Base-by-base conservation (phyloP, 768 basidiomycete genomes). In the Tremella mesenterica region DNA sequence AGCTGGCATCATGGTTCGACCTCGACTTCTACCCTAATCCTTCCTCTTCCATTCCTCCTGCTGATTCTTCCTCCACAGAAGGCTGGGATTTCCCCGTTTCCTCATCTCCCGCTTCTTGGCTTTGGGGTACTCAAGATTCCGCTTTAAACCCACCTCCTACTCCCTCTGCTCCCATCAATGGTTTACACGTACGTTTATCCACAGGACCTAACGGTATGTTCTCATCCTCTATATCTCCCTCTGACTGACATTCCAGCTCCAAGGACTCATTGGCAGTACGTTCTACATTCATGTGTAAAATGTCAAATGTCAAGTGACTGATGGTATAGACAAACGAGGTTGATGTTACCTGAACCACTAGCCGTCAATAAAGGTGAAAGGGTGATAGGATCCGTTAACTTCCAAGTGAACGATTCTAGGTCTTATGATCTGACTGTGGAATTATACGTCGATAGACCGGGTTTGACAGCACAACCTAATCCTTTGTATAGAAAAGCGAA, bases 1-100 rank as follows among this genome's bases (percentile, higher is more conserved):
- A 72, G 70, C 62, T 72, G 18, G 71, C 69, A 30, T 71, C 69
- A 8, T 73, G 71, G 71, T 73, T 73, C 45, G 71, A 72, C 34
- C 59, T 72, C 8, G 64, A 61, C 26, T 73, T 73, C 46, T 38
- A 48, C 9, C 71, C 71, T 27, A 57, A 60, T 9, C 62, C 59
- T 25, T n/a, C 48, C 4, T 45, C 53, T n/a, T 46, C 34, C 16
- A 16, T 39, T 16, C 28, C 48, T 14, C n/a, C 5, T 14, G 55
- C 54, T 14, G 60, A 65, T 46, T 53, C 54, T 13, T 30, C 46
- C 13, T 36, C 56, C 14, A 13, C 53, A 20, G 54, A 63, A 27
- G 47, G 60, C 5, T 73, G 71, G 71, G 50, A 63, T 31, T 61
- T 60, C 39, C 46, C 50, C 6, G 51, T 64, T n/a, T 60, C 55